Base-by-base conservation (phyloP, 768 basidiomycete species). In the Podaxis pistillaris region DNA sequence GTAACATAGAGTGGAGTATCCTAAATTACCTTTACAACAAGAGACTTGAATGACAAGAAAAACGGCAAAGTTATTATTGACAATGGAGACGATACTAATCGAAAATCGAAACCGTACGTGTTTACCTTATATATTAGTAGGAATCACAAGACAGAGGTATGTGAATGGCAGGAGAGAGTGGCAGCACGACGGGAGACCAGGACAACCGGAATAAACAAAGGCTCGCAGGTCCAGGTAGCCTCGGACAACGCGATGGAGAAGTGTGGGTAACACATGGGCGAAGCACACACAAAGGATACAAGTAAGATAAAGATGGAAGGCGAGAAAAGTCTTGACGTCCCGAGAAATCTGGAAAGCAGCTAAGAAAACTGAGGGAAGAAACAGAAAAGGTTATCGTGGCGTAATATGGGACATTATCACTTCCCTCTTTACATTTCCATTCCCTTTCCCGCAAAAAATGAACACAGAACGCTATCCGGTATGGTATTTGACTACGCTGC, bases 221-320 rank as follows among this genome's bases (percentile, higher is more conserved):
- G 33, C 33, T 33, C 33, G 33, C 33, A 9, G 33, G 33, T 33
- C 33, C 33, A 33, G 8, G 33, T 33, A 33, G 33, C 33, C 33
- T 33, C 33, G 33, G 33, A 33, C 33, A 8, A 33, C 33, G 8
- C 33, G 33, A 33, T 33, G 33, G 33, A 33, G 33, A 33, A 33
- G 33, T 22, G 30, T 22, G 36, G n/a, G 30, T 54, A 37, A 38
- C 38, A 40, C 36, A 40, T 13, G 19, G 22, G 11, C 22, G 15
- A 17, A 53, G 51, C 54, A 56, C 17, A 40, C n/a, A 40, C 36
- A 56, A 56, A 56, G 36, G 54, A 22, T 41, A 56, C 54, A 56
- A 56, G 54, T 56, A 56, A 56, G 54, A 37, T 56, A 56, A 56
- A 41, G 28, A 53, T 33, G 26, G 33, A 54, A 30, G 11, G 1